phyloP scores from a whole-genome alignment of 371 early-diverging fungal species.

The Umbelopsis sp. region DNA sequence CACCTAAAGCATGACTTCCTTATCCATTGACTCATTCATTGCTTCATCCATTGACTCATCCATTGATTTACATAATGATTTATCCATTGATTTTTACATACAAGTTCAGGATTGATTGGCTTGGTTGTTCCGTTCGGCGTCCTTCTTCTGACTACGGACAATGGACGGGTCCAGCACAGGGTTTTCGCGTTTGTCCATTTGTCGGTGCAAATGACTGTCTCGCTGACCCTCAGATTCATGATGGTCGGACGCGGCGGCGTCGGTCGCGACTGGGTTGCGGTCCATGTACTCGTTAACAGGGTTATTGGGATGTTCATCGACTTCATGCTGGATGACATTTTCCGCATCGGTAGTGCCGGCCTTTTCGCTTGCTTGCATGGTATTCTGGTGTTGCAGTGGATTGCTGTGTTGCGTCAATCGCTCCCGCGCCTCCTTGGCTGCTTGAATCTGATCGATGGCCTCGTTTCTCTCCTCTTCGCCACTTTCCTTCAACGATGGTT shows the following conservation, averaged over 20 bases:
- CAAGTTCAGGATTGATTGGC: no score
- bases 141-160: background rate
- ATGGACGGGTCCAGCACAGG: conserved; percentile 7
- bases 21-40: no score
- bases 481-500: conserved; percentile 13
- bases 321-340: conserved; percentile 7
- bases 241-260: background rate
- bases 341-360: background rate
- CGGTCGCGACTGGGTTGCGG: background rate
- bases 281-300: conserved; percentile 11
- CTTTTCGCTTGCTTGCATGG: background rate
- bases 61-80: no score
- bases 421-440: background rate
- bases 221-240: background rate
- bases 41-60: no score
- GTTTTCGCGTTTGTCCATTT: conserved; percentile 8
- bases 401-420: background rate
- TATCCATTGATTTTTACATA: background rate
- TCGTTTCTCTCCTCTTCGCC: conserved; percentile 6
- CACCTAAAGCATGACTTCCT: no score
- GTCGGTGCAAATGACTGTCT: background rate
- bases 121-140: background rate
- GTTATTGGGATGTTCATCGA: conserved; percentile 14
- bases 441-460: conserved; percentile 5
- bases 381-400: background rate